Evolutionary conservation across 495 filamentous ascomycete genomes (phyloP).

Genomic region (Penicillium angulare): DNA sequence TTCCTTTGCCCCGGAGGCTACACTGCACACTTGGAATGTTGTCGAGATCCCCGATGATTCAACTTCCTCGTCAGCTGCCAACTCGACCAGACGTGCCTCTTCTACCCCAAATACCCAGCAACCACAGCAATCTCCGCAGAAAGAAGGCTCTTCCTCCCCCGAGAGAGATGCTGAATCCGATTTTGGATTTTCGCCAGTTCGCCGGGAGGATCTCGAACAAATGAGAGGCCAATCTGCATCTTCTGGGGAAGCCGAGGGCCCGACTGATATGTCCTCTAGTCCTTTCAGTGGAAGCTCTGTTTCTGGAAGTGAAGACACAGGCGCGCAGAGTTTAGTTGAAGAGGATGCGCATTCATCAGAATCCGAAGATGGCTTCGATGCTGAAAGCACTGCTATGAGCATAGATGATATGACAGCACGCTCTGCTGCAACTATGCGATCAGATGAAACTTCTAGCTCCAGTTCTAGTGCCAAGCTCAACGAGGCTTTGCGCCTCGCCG

Average conservation of each 20-base stretch:
- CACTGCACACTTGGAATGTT: constrained; percentile 96
- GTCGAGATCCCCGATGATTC: constrained; percentile 85
- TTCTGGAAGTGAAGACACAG: constrained; percentile 54
- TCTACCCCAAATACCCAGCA: constrained; percentile 46
- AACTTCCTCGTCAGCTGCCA: constrained; percentile 77
- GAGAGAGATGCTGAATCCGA: constrained; percentile 59
- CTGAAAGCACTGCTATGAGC: constrained; percentile 73
- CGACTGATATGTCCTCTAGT: constrained; percentile 70
- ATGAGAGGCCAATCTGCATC: constrained; percentile 22
- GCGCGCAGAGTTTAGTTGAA: constrained; percentile 42
- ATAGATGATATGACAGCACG: constrained; percentile 69
- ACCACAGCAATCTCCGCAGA: constrained; percentile 41
- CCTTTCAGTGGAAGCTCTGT: constrained; percentile 71
- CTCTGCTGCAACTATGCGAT: constrained; percentile 56
- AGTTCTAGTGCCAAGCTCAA: constrained; percentile 70
- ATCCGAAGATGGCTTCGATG: constrained; percentile 60
- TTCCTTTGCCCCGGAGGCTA: constrained; percentile 96
- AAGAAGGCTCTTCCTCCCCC: constrained; percentile 65
- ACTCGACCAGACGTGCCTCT: constrained; percentile 68
- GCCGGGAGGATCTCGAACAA: constrained; percentile 67
- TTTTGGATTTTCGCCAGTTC: constrained; percentile 63
- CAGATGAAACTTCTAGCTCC: constrained; percentile 55
- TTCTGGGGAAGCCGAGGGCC: constrained; percentile 16
- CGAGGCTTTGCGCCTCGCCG: constrained; percentile 71
- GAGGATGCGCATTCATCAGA: constrained; percentile 47